Conservation (phyloP, 2,329 filamentous ascomycete genomes). For the Venturia aucupariae region DNA sequence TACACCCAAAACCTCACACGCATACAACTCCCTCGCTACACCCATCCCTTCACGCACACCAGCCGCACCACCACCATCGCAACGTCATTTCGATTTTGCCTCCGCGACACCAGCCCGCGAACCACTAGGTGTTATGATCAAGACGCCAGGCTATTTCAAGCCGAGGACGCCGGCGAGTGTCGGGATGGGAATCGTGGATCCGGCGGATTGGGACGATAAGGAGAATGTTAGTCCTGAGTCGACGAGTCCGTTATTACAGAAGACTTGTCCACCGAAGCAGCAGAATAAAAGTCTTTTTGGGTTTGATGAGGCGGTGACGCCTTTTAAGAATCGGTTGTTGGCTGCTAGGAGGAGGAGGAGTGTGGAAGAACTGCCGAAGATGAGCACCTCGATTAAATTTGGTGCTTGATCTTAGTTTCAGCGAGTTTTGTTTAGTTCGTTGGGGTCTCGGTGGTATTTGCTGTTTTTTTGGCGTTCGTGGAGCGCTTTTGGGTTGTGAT, state of each 20-base stretch:
- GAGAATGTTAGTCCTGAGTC: conserved; percentile 13
- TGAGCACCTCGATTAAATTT: not conserved
- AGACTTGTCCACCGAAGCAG: conserved; percentile 47
- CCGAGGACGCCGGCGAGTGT: conserved; percentile 2
- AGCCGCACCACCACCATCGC: conserved; percentile 17
- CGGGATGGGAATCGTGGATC: not conserved
- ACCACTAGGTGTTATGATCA: conserved; percentile 13
- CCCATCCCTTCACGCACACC: conserved; percentile 1
- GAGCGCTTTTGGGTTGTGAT: not conserved
- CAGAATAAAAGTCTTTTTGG: conserved; percentile 15
- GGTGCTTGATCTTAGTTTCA: not conserved
- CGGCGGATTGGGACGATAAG: conserved; percentile 10
- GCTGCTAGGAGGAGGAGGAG: conserved; percentile 18
- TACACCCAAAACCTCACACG: not conserved
- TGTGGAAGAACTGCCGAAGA: not conserved
- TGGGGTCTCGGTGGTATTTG: not conserved
- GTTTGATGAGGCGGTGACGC: conserved; percentile 10
- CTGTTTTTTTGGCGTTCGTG: not conserved
- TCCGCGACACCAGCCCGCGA: conserved; percentile 16
- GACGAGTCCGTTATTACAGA: conserved; percentile 37
- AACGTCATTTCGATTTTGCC: conserved; percentile 18
- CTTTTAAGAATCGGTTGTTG: conserved; percentile 21
- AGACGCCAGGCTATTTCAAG: conserved; percentile 3
- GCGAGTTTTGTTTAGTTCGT: not conserved
- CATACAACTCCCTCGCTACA: conserved; percentile 2